Conservation (phyloP, 2,329 filamentous ascomycete genomes). For the Chaetothyriales sp. region DNA sequence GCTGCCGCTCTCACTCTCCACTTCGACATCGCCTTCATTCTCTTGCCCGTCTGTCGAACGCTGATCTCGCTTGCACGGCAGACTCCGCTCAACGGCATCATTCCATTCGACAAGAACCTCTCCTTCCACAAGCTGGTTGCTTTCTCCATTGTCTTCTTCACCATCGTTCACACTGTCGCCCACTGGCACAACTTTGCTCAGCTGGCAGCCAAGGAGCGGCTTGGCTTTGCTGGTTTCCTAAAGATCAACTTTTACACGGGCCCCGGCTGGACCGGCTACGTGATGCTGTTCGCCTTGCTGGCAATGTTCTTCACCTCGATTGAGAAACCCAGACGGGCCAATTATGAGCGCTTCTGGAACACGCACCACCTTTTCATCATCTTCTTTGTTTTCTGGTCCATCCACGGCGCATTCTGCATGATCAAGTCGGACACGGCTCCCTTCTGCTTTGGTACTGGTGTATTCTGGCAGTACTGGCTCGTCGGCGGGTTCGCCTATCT, state of each 20-base stretch:
- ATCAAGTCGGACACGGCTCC: conserved; percentile 70
- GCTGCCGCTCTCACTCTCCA: conserved; percentile 63
- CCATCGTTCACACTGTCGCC: conserved; percentile 70
- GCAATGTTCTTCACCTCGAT: conserved; percentile 63
- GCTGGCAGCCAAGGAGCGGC: conserved; percentile 56
- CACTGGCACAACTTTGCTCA: conserved; percentile 80
- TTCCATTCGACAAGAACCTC: conserved; percentile 45
- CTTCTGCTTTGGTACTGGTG: conserved; percentile 60
- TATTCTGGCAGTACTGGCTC: conserved; percentile 86
- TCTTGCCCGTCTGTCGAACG: conserved; percentile 59
- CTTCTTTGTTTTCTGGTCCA: conserved; percentile 84
- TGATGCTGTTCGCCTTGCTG: conserved; percentile 67
- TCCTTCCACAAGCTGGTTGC: conserved; percentile 73
- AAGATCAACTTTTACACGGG: conserved; percentile 64
- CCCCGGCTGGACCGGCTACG: conserved; percentile 72
- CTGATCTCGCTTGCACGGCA: conserved; percentile 67
- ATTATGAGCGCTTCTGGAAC: conserved; percentile 85
- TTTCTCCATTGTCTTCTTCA: conserved; percentile 80
- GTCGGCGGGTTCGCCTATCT: conserved; percentile 69
- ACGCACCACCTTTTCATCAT: conserved; percentile 76
- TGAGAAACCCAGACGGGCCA: conserved; percentile 62
- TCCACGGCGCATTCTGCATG: conserved; percentile 82
- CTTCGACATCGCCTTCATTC: conserved; percentile 63
- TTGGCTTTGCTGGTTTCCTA: conserved; percentile 65
- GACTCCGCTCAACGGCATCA: conserved; percentile 70